phyloP scores from a whole-genome alignment of 352 stramenopile species.

The Phytopythium montanum region DNA sequence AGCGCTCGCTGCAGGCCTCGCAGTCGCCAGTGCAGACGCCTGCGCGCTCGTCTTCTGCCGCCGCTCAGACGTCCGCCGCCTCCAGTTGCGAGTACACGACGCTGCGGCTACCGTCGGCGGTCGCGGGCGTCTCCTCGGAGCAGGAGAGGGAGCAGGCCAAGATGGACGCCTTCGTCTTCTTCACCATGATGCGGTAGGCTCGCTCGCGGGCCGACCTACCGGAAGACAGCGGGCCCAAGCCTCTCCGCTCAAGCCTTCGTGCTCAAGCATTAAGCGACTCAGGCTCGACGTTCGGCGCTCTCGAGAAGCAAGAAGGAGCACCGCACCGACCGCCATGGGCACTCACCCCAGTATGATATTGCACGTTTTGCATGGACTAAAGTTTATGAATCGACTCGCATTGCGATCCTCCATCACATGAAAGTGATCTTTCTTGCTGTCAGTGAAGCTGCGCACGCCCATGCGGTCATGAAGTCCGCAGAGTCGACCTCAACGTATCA shows the following conservation, averaged over 20 bases:
- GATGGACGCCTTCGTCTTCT: conserved; percentile 45
- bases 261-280: too few relatives aligned
- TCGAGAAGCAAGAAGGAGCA: background rate
- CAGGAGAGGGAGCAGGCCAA: conserved; percentile 34
- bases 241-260: too few relatives aligned
- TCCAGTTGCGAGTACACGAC: conserved; percentile 18
- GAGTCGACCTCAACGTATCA: background rate
- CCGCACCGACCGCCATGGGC: too few relatives aligned
- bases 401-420: too few relatives aligned
- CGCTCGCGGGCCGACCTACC: too few relatives aligned
- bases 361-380: conserved; percentile 1
- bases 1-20: conserved; percentile 27
- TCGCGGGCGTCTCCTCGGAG: conserved; percentile 13
- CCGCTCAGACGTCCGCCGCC: conserved; percentile 18
- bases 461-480: background rate
- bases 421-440: background rate
- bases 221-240: too few relatives aligned
- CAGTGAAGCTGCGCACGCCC: background rate
- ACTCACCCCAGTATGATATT: background rate
- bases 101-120: conserved; percentile 12
- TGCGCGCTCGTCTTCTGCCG: conserved; percentile 11
- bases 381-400: background rate
- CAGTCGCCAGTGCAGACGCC: conserved; percentile 15
- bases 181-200: conserved; percentile 38
- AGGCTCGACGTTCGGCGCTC: background rate